Evolutionary conservation across 108 stramenopile species (phyloP), one percentile per base, ranked within the genome.

Genomic region (Nitzschia sp.): DNA sequence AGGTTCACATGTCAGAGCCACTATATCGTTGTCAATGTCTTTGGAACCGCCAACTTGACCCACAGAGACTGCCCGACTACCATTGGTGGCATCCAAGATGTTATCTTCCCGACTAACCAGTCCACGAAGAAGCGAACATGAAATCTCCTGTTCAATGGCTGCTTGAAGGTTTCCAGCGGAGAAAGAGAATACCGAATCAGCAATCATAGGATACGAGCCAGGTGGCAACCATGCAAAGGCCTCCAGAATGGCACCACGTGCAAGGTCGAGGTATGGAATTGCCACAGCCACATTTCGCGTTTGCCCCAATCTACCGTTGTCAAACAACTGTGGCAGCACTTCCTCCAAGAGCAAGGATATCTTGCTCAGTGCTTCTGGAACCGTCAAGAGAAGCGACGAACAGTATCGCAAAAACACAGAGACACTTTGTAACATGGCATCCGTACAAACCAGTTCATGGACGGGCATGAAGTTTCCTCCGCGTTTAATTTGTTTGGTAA

Each of bases 221-320:
- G 94, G 86, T 46, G 94, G 94, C 15, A 95, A 63, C 94, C 91
- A 95, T 19, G 90, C 80, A 62, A 92, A 95, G 17, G 94, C 87
- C 59, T 95, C 91, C 78, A 95, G 69, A 9, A 95, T 73, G 15
- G 87, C 85, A 11, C 91, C 86, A 65, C 83, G 89, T 14, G 88
- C 77, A 53, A 83, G 89, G 26, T 91, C 86, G 0, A 87, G 63
- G 42, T 86, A 71, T 11, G 76, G 61, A 20, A 73, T 77, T 17
- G 78, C 84, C 24, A 70, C 69, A 9, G 81, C 74, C 17, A 79
- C 79, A n/a, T 15, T 50, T 15, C 65, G 67, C 29, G 75, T 72
- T 2, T 51, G 64, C 14, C 80, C 91, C 66, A 92, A 76, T 57
- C 80, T 73, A 6, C 89, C 89, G n/a, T 80, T 81, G 34, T 60